Evolutionary conservation across 805 yeast species (phyloP).

Genomic region (Hanseniaspora valbyensis): DNA sequence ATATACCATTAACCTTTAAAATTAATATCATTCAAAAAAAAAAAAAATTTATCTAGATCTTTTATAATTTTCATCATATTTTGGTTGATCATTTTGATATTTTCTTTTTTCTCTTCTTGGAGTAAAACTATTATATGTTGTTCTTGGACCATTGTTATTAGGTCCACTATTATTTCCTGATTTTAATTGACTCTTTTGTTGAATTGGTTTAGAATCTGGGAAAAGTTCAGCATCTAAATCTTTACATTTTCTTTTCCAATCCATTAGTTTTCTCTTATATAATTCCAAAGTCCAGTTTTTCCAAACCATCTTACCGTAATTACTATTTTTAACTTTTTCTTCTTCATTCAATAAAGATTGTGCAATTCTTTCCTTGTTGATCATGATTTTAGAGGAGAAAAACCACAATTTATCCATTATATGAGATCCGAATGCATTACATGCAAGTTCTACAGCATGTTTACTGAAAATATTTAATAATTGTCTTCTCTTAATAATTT

Average conservation of each 20-base stretch:
- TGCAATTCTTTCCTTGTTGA: slow-evolving; percentile 80
- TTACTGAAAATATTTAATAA: slow-evolving; percentile 55
- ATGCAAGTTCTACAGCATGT: slow-evolving; percentile 49
- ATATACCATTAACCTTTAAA: not conserved
- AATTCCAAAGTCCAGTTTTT: slow-evolving; percentile 86
- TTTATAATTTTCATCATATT: slow-evolving; percentile 10
- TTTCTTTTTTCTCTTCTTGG: slow-evolving; percentile 14
- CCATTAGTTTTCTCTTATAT: slow-evolving; percentile 58
- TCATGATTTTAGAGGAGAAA: slow-evolving; percentile 63
- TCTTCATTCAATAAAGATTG: slow-evolving; percentile 47
- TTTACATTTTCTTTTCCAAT: slow-evolving; percentile 65
- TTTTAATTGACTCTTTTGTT: slow-evolving; percentile 20
- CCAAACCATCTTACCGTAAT: slow-evolving; percentile 87
- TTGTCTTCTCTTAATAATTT: slow-evolving; percentile 49
- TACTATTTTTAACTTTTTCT: slow-evolving; percentile 67
- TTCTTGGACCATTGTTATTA: slow-evolving; percentile 4
- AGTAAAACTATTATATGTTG: slow-evolving; percentile 10
- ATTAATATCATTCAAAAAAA: not conserved
- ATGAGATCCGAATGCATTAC: slow-evolving; percentile 87
- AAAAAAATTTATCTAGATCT: slow-evolving; percentile 8
- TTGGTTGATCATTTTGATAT: slow-evolving; percentile 8
- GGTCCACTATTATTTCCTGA: not conserved
- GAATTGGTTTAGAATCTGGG: slow-evolving; percentile 29
- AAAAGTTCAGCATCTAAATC: slow-evolving; percentile 37
- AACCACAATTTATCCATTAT: slow-evolving; percentile 75